Percentiles rank a stretch among this genome's conserved stretches.
These are phyloP conservation scores for Metrosideros polymorpha DNA, from an alignment of 441 rosid species.

Conservation along the genomic window DNA sequence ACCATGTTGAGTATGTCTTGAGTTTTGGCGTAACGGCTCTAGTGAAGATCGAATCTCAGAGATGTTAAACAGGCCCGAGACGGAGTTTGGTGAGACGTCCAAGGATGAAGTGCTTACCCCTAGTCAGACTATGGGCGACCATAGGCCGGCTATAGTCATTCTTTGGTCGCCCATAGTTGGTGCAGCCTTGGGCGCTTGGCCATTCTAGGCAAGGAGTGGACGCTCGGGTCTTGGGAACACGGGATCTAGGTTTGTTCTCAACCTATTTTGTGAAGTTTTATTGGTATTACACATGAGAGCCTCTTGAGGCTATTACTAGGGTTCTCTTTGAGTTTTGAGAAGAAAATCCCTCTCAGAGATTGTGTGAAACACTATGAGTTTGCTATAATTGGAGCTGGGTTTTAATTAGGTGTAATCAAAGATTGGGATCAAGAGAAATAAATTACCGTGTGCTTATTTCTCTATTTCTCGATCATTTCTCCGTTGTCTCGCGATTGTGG, in stretches of 20 bases:
- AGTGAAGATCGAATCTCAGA: background rate
- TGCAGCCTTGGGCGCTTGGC: background rate
- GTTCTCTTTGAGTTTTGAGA: background rate
- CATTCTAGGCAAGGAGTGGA: background rate
- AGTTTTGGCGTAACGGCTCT: too few species aligned
- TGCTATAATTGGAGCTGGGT: too few species aligned
- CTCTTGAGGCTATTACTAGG: background rate
- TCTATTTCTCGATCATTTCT: background rate
- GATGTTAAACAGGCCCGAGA: background rate
- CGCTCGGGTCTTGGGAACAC: background rate
- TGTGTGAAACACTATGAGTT: background rate
- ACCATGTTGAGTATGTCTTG: background rate
- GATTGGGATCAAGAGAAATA: background rate
- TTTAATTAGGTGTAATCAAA: background rate
- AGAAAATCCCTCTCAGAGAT: background rate
- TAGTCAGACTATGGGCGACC: background rate
- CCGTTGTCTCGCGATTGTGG: background rate
- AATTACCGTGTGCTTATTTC: background rate
- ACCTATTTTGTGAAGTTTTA: background rate
- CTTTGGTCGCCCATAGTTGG: background rate
- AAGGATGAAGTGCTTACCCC: background rate
- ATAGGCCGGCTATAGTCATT: background rate
- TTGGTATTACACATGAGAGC: background rate
- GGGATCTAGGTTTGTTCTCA: background rate
- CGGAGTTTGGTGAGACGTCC: background rate